phyloP scores from a whole-genome alignment of 257 asterid genomes.

The Rauvolfia tetraphylla region DNA sequence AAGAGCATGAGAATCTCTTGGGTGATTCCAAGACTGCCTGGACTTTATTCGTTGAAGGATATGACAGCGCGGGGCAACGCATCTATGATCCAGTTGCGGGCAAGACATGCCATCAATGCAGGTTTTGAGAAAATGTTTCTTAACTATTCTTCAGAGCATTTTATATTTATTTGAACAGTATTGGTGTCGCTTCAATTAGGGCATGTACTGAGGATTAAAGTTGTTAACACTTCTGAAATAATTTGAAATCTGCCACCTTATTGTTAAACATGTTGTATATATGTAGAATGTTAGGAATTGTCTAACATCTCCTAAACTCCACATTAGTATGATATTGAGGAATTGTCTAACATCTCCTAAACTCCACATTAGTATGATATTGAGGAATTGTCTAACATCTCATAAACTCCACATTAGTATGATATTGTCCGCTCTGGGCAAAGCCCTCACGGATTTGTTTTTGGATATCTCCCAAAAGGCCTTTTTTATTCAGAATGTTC shows the following conservation, averaged over 20 bases:
- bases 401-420: too few species aligned
- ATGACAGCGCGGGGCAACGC: conserved; percentile 48
- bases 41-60: conserved; percentile 56
- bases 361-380: too few species aligned
- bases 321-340: too few species aligned
- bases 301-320: too few species aligned
- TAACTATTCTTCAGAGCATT: background rate
- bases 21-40: conserved; percentile 51
- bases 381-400: too few species aligned
- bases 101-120: conserved; percentile 74
- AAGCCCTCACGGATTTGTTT: too few species aligned
- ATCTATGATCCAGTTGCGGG: conserved; percentile 46
- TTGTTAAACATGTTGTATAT: background rate
- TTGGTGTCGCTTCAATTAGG: background rate
- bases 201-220: background rate
- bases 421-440: too few species aligned
- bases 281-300: background rate
- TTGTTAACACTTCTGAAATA: background rate
- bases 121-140: conserved; percentile 25
- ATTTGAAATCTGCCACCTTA: background rate
- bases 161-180: background rate
- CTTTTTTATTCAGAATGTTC: too few species aligned
- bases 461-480: too few species aligned
- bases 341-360: too few species aligned
- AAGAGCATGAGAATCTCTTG: conserved; percentile 53